Base-by-base conservation (phyloP, 176 grass and related monocot species). In the Avena insularis region DNA sequence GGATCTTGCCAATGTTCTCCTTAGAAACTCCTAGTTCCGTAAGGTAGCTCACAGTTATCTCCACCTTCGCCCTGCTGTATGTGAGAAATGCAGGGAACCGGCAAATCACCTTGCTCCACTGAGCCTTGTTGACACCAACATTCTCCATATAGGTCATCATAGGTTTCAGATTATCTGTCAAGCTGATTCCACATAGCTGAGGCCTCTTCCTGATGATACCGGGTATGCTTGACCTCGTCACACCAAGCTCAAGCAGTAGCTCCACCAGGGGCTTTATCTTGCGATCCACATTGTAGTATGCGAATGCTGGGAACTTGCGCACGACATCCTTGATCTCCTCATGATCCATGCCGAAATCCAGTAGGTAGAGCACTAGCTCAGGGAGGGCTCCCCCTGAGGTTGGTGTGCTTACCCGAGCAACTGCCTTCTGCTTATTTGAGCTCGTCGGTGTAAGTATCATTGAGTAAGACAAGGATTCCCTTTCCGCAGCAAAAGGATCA, bases 141-240 rank as follows among this genome's bases (percentile, higher is more conserved):
- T 76, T 90, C 85, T 99, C 97, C 70, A 99, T 65, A 90, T 94
- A 96, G 53, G n/a, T 17, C 93, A 96, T 98, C 88, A 89, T 94
- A 29, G 94, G 94, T 84, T 96, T 98, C 79, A 98, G 92, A 85
- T 96, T 98, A 82, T 98, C 90, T 47, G 91, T 90, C 69, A 98
- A 75, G 87, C 94, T 98, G 83, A 98, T 91, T 6, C 96, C 96
- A 65, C 90, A 95, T 40, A 99, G 82, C 64, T 98, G 94, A 80
- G 97, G 97, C 67, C 90, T 90, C 77, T 91, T 99, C 71, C 79
- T 91, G 20, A 99, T 77, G 58, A 99, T 93, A 68, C 89, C 93
- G 5, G 90, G 97, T 87, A 99, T 99, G 27, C 86, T 88, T n/a
- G 91, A 86, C 80, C 80, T 84, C 6, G 85, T 65, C 43, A 99